Evolutionary conservation across 2,329 filamentous ascomycete species (phyloP).

Genomic region (Colletotrichum gigasporum): DNA sequence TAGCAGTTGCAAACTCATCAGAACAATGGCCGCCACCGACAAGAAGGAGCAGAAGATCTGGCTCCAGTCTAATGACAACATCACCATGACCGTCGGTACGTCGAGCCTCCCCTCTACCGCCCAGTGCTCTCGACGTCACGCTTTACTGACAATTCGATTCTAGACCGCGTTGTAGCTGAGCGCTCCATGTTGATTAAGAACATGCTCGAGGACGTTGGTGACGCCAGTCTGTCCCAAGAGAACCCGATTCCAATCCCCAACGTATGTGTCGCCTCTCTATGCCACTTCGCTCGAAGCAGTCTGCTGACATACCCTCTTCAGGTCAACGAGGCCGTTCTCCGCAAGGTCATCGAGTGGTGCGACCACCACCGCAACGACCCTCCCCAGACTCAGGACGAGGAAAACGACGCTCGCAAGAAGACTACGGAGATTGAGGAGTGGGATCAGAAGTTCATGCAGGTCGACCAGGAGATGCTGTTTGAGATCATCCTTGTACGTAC

Average conservation of each 20-base stretch:
- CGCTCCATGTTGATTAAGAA: constrained; percentile 97
- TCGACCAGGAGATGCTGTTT: constrained; percentile 99
- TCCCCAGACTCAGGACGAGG: constrained; percentile 82
- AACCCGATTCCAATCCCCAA: constrained; percentile 91
- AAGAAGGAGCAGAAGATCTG: constrained; percentile 52
- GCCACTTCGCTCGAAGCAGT: constrained; percentile 1
- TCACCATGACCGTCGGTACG: constrained; percentile 52
- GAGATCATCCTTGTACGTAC: constrained; percentile 92
- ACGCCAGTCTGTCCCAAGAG: constrained; percentile 57
- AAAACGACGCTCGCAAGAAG: constrained; percentile 95
- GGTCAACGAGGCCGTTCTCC: constrained; percentile 92
- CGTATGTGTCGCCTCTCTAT: constrained; percentile 53
- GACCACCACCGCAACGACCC: constrained; percentile 93
- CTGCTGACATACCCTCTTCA: constrained; percentile 42
- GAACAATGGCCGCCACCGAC: constrained; percentile 47
- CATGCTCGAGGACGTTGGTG: constrained; percentile 93
- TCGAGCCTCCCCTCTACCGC: constrained; percentile 29
- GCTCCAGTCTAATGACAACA: constrained; percentile 61
- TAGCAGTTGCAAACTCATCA: not conserved
- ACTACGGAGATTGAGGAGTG: constrained; percentile 99
- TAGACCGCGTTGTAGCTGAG: constrained; percentile 85
- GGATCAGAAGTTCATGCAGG: constrained; percentile 99
- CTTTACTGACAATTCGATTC: constrained; percentile 41
- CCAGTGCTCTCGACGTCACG: not conserved
- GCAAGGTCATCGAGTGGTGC: constrained; percentile 99